phyloP scores from a whole-genome alignment of 805 yeast genomes.

The Cyberlindnera lachancei region DNA sequence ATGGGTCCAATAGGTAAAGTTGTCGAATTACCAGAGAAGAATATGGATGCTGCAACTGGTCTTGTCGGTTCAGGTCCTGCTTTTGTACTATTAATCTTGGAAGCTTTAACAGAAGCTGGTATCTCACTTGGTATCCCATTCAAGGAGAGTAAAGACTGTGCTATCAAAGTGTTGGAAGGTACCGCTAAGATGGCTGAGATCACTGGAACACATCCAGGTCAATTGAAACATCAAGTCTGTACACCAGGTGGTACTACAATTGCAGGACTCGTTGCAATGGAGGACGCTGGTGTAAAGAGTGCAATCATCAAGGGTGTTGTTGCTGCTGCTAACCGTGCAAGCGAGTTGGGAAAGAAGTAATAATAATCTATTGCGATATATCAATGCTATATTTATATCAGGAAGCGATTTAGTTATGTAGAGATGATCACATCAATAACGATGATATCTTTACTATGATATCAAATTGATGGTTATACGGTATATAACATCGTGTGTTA shows the following conservation, averaged over 20 bases:
- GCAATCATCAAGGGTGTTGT: constrained; percentile 85
- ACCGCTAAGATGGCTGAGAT: constrained; percentile 84
- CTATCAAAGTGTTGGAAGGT: constrained; percentile 91
- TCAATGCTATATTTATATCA: not conserved
- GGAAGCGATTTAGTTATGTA: too few relatives aligned
- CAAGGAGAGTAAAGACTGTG: constrained; percentile 74
- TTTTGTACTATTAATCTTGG: constrained; percentile 80
- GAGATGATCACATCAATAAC: too few relatives aligned
- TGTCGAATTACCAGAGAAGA: constrained; percentile 69
- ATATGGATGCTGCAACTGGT: constrained; percentile 95
- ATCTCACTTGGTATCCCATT: constrained; percentile 90
- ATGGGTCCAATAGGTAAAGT: constrained; percentile 63
- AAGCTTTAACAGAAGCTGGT: constrained; percentile 90
- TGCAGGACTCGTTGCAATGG: constrained; percentile 89
- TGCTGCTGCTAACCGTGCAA: constrained; percentile 83
- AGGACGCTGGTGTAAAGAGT: constrained; percentile 81
- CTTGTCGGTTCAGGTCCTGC: constrained; percentile 97
- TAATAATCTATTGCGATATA: not conserved
- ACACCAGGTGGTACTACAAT: constrained; percentile 99
- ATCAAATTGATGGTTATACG: too few relatives aligned
- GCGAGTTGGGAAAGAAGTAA: constrained; percentile 45
- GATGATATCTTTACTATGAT: too few relatives aligned
- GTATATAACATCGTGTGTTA: too few relatives aligned
- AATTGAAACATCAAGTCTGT: constrained; percentile 77
- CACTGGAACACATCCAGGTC: constrained; percentile 84